A percentile compares a stretch with the other conserved stretches of the same genome.
Evolutionary conservation across 139 green algal genomes (phyloP).

Genomic region (Chlorella sp.): DNA sequence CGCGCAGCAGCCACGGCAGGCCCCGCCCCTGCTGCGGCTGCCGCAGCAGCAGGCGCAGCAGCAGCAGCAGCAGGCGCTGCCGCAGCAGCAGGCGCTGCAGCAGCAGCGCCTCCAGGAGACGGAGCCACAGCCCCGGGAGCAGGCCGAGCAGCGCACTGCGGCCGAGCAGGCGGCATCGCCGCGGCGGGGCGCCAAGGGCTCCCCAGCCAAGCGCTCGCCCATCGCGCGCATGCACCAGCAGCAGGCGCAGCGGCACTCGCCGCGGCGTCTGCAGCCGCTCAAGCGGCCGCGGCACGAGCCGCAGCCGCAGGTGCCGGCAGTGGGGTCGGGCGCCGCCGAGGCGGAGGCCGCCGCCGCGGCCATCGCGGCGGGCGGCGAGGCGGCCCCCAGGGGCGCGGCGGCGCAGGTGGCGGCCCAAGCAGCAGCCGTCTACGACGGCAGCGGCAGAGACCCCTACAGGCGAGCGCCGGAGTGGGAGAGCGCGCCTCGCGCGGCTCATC

Average conservation of each 20-base stretch:
- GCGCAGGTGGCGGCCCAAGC: constrained; percentile 12
- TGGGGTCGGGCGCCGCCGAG: neutral
- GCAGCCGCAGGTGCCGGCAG: neutral
- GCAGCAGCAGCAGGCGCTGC: neutral
- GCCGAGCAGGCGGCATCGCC: neutral
- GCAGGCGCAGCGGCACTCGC: neutral
- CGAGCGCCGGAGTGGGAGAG: neutral
- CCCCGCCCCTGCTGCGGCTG: too few species aligned
- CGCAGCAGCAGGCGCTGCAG: neutral
- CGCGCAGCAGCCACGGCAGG: too few species aligned
- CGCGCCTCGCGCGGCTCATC: neutral
- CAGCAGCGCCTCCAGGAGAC: neutral
- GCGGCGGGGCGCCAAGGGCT: neutral
- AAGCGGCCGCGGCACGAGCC: neutral
- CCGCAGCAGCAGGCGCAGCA: constrained; percentile 2
- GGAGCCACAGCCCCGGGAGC: neutral
- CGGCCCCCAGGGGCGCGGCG: neutral
- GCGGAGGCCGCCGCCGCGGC: neutral
- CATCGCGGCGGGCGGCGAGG: neutral
- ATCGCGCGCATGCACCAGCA: constrained; percentile 5
- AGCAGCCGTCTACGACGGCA: neutral
- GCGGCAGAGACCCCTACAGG: constrained; percentile 4
- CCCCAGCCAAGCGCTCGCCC: neutral
- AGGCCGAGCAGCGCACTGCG: neutral
- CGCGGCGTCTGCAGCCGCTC: neutral